Evolutionary conservation across 257 asterid species (phyloP).

Genomic region (Nicotiana obtusifolia): DNA sequence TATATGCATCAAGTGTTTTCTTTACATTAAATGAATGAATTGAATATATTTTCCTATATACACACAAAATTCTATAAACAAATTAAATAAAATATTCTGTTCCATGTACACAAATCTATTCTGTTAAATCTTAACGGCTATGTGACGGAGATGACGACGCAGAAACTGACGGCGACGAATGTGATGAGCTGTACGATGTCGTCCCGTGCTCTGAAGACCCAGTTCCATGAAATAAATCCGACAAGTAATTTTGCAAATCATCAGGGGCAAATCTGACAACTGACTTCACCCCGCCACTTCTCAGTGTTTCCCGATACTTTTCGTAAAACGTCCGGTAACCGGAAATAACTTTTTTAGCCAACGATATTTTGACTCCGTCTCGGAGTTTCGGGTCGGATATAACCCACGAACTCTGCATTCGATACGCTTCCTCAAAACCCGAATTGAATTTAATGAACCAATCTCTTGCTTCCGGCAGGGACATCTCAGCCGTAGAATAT

Average conservation of each 20-base stretch:
- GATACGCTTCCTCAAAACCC: constrained; percentile 43
- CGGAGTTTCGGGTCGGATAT: constrained; percentile 56
- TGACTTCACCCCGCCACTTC: constrained; percentile 24
- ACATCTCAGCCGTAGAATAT: constrained; percentile 40
- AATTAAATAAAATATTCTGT: background rate
- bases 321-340: constrained; percentile 37
- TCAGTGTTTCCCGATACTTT: constrained; percentile 18
- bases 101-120: background rate
- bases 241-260: constrained; percentile 62
- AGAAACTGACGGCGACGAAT: background rate
- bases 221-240: constrained; percentile 43
- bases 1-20: background rate
- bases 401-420: constrained; percentile 47
- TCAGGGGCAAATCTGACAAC: constrained; percentile 73
- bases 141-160: constrained; percentile 18
- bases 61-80: background rate
- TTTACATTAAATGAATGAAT: background rate
- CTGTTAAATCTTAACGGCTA: constrained; percentile 24
- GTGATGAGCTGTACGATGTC: constrained; percentile 17
- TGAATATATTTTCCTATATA: background rate
- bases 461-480: constrained; percentile 24
- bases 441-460: constrained; percentile 35
- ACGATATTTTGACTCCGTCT: constrained; percentile 36
- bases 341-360: constrained; percentile 37
- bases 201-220: constrained; percentile 11